Percentiles rank a stretch among this genome's conserved stretches.
phyloP scores from a whole-genome alignment of 225 moss, liverwort and hornwort species.

The Neckera pumila region DNA sequence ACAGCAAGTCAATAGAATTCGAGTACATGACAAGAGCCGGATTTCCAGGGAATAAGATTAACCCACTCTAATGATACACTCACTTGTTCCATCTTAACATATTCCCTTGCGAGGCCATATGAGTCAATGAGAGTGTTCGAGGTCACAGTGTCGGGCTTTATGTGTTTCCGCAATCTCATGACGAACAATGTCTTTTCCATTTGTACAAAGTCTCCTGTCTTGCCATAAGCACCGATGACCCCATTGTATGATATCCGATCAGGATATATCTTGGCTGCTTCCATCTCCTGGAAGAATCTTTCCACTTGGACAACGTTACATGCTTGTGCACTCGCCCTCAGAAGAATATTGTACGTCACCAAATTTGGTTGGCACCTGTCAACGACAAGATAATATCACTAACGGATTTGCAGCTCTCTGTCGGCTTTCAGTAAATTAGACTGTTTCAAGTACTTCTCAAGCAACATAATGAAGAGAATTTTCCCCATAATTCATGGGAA shows the following conservation, averaged over 20 bases:
- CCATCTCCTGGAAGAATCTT: constrained; percentile 61
- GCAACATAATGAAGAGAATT: neutral
- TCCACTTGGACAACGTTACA: constrained; percentile 38
- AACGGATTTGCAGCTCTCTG: neutral
- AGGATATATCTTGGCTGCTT: constrained; percentile 36
- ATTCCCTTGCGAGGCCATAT: constrained; percentile 64
- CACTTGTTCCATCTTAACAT: constrained; percentile 89
- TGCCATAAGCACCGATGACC: constrained; percentile 80
- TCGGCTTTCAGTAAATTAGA: neutral
- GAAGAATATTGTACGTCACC: constrained; percentile 87
- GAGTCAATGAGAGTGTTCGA: constrained; percentile 78
- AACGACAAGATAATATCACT: neutral
- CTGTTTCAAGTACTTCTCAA: neutral
- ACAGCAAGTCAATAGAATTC: neutral
- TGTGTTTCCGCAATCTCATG: constrained; percentile 59
- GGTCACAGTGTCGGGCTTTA: constrained; percentile 77
- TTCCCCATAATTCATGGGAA: neutral
- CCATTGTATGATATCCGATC: constrained; percentile 77
- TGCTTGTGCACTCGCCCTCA: constrained; percentile 70
- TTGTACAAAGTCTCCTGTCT: constrained; percentile 46
- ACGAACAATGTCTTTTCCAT: constrained; percentile 64
- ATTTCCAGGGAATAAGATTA: neutral
- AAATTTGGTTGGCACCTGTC: constrained; percentile 67
- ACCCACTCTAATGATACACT: neutral
- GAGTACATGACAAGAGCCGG: neutral